phyloP scores from a whole-genome alignment of 179 eudicot species.

The Monotropa hypopitys region DNA sequence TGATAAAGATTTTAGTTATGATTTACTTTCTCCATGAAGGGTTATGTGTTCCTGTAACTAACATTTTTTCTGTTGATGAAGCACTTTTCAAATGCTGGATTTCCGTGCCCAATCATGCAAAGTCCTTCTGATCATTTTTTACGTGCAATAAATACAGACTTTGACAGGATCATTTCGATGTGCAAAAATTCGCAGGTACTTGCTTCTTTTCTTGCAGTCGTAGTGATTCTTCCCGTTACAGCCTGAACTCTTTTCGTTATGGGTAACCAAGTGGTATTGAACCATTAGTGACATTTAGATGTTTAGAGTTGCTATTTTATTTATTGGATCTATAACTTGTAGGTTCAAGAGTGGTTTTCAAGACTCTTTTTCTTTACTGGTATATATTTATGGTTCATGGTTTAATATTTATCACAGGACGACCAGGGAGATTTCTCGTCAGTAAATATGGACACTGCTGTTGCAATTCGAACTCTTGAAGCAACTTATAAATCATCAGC shows the following conservation, averaged over 20 bases:
- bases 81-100: slow-evolving; percentile 99
- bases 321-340: not conserved
- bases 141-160: slow-evolving; percentile 94
- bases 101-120: slow-evolving; percentile 99
- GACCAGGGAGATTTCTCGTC: slow-evolving; percentile 91
- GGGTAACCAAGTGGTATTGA: not conserved
- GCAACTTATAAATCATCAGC: slow-evolving; percentile 85
- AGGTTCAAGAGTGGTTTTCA: not conserved
- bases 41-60: slow-evolving; percentile 8
- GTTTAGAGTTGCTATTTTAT: not conserved
- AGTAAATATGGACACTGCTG: slow-evolving; percentile 98
- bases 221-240: not conserved
- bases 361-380: not conserved
- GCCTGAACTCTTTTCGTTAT: not conserved
- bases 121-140: slow-evolving; percentile 98
- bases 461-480: slow-evolving; percentile 97
- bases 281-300: not conserved
- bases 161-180: slow-evolving; percentile 94
- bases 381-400: not conserved
- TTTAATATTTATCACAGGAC: slow-evolving; percentile 44
- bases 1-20: not conserved
- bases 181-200: slow-evolving; percentile 95
- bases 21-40: not conserved
- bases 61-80: slow-evolving; percentile 29
- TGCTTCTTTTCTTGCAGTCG: not conserved